Base-by-base conservation (phyloP, 2,329 filamentous ascomycete genomes). In the Botrytis paeoniae region DNA sequence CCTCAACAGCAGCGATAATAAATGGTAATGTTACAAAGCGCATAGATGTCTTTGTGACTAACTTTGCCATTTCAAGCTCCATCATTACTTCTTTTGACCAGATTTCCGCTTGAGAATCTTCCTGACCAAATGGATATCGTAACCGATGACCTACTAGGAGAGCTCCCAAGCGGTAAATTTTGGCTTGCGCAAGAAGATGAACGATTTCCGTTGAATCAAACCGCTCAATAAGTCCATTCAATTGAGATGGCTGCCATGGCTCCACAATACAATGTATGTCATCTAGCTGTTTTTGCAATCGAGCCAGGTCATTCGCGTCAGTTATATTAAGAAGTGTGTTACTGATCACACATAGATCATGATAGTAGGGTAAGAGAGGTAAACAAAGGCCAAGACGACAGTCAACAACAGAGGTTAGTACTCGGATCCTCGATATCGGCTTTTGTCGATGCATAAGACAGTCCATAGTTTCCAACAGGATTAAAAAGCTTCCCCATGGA, bases 341-440 rank as follows among this genome's bases (percentile, higher is more conserved):
- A 64, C 77, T 80, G 51, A 79, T 78, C 1, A 75, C 73, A 72
- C 79, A 80, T 45, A 80, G 74, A 71, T 79, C 78, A 64, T 80
- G 73, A 54, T 79, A 80, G 41, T 78, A 77, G 5, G 77, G 78
- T 35, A 80, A 71, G 4, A 80, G 43, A 45, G 79, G 75, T 48
- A 77, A 70, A 73, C 78, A 78, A 71, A 80, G 77, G 39, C 78
- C 79, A 48, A 80, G 73, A 43, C 73, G 75, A 59, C 77, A 73
- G 66, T 79, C 79, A 29, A 37, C 43, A n/a, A 62, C 43, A 37
- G 59, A 35, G 1, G 41, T 29, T 37, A 39, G 63, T n/a, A 72
- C 4, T 20, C 74, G 75, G 43, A 79, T 74, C 63, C 73, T 75
- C 6, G 70, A n/a, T 25, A 74, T 79, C 7, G 79, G 78, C 37